phyloP scores from a whole-genome alignment of 2,329 filamentous ascomycete species.

The Teratosphaeria pseudoeucalypti region DNA sequence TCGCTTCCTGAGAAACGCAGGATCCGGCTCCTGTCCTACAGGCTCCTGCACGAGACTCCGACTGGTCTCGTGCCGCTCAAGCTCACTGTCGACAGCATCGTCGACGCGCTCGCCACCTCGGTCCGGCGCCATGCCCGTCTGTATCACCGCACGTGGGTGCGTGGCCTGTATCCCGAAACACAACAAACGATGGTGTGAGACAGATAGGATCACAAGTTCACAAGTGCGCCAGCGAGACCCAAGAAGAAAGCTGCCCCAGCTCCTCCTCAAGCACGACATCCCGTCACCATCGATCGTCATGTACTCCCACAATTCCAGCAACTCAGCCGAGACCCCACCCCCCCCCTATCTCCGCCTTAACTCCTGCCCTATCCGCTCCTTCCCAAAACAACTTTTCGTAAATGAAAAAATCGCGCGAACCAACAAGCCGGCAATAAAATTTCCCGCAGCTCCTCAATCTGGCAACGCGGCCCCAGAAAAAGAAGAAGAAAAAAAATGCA shows the following conservation, averaged over 20 bases:
- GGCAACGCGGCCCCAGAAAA: background rate
- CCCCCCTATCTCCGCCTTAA: background rate
- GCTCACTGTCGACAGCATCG: conserved; percentile 6
- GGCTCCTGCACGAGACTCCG: conserved; percentile 15
- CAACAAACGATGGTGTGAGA: background rate
- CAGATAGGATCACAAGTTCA: background rate
- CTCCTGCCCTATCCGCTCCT: background rate
- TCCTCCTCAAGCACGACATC: background rate
- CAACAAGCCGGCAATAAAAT: background rate
- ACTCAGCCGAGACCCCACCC: background rate
- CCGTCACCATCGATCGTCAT: background rate
- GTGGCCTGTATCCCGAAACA: background rate
- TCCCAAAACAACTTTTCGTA: background rate
- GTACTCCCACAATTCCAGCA: background rate
- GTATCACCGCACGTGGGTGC: background rate
- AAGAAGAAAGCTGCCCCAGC: background rate
- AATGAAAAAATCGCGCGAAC: background rate
- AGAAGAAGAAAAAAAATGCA: background rate
- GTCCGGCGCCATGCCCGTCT: conserved; percentile 24
- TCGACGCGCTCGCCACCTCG: conserved; percentile 12
- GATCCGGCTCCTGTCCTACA: conserved; percentile 20
- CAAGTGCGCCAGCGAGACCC: background rate
- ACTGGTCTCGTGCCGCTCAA: conserved; percentile 10
- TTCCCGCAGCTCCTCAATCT: background rate
- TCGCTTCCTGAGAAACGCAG: conserved; percentile 16